phyloP scores from a whole-genome alignment of 2,329 filamentous ascomycete genomes.

The Fusarium robinianum region DNA sequence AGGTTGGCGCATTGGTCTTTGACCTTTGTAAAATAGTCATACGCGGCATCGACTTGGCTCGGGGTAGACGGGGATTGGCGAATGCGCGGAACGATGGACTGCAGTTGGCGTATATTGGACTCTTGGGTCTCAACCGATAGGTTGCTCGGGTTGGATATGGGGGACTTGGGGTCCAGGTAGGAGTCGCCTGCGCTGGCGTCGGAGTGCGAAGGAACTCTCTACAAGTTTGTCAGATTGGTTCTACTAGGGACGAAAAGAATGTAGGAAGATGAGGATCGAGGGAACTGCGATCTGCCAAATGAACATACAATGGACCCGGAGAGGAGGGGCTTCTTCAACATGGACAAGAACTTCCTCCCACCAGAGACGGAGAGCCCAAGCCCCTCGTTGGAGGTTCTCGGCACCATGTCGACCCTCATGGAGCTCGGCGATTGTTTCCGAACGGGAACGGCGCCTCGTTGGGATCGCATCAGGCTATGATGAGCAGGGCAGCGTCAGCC shows the following conservation, averaged over 20 bases:
- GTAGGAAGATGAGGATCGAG: constrained; percentile 16
- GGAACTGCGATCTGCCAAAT: constrained; percentile 10
- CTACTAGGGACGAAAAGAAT: too few species aligned
- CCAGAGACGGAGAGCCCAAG: constrained; percentile 18
- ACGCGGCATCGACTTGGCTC: constrained; percentile 49
- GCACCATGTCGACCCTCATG: constrained; percentile 36
- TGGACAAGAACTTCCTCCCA: constrained; percentile 26
- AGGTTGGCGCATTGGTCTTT: constrained; percentile 47
- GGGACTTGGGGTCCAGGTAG: constrained; percentile 31
- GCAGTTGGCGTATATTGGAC: constrained; percentile 43
- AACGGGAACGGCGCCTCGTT: constrained; percentile 19
- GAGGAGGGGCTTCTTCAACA: constrained; percentile 25
- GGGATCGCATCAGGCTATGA: constrained; percentile 32
- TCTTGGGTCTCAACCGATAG: constrained; percentile 38
- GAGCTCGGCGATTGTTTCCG: constrained; percentile 18
- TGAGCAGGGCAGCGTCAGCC: constrained; percentile 33
- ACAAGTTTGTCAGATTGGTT: too few species aligned
- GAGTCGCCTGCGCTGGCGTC: constrained; percentile 38
- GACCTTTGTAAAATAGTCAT: constrained; percentile 50
- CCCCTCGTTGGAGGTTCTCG: constrained; percentile 39
- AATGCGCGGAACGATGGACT: constrained; percentile 43
- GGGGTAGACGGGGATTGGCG: constrained; percentile 40
- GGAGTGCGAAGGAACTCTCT: constrained; percentile 11
- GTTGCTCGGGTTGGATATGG: constrained; percentile 33
- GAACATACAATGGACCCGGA: constrained; percentile 7